Evolutionary conservation across 495 filamentous ascomycete genomes (phyloP).

Genomic region (Platismatia glauca): DNA sequence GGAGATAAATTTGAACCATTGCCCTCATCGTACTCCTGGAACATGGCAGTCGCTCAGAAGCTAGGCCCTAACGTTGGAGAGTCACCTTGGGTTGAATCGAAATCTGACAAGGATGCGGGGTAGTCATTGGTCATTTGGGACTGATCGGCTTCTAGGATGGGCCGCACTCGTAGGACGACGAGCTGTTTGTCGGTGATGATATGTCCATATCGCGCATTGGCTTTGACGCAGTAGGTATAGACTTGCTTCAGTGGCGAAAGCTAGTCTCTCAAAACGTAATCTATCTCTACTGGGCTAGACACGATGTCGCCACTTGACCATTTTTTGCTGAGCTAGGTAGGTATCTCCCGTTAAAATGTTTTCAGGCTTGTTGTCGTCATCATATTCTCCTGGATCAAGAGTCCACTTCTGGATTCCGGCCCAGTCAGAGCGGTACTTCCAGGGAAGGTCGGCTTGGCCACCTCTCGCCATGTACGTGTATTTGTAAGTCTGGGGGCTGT

Average conservation of each 20-base stretch:
- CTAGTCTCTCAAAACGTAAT: neutral
- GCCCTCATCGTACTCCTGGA: too few species aligned
- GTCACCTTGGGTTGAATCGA: neutral
- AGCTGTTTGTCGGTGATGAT: constrained; percentile 16
- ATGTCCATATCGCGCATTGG: constrained; percentile 18
- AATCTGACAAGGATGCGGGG: neutral
- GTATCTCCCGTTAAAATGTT: too few species aligned
- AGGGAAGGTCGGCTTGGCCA: too few species aligned
- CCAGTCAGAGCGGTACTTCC: too few species aligned
- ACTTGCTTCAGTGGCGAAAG: constrained; percentile 10
- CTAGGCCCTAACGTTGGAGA: neutral
- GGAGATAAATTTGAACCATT: too few species aligned
- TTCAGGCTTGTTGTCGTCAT: too few species aligned
- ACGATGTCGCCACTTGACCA: constrained; percentile 10
- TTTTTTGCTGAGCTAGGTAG: constrained; percentile 8
- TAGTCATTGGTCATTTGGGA: constrained; percentile 1
- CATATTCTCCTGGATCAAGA: too few species aligned
- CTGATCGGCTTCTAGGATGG: neutral
- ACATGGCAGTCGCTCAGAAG: neutral
- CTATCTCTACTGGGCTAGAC: neutral
- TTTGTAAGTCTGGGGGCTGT: too few species aligned
- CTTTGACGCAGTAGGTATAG: constrained; percentile 14
- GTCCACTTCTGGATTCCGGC: too few species aligned
- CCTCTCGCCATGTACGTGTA: too few species aligned
- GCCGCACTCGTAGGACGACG: constrained; percentile 10